Percentiles rank a stretch among this genome's conserved stretches.
These are phyloP conservation scores for Zygnema circumcarinatum DNA, from an alignment of 139 green algal species.

Conservation along the genomic window DNA sequence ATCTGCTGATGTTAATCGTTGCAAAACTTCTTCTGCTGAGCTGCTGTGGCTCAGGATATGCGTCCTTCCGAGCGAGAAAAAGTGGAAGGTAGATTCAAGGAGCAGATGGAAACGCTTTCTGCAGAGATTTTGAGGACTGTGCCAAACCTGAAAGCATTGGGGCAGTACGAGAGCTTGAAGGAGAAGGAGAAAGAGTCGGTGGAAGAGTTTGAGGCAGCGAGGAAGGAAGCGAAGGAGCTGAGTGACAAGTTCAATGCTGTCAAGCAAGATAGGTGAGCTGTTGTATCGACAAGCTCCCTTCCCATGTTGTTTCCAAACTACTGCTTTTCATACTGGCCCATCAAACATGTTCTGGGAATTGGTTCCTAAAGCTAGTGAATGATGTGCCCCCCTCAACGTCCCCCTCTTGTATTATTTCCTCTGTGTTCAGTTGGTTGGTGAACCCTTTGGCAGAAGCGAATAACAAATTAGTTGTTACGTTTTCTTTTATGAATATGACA, in stretches of 20 bases:
- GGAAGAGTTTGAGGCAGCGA: slow-evolving; percentile 75
- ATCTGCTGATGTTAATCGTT: too few species aligned
- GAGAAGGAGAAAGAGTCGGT: slow-evolving; percentile 79
- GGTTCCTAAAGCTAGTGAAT: too few species aligned
- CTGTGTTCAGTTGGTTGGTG: too few species aligned
- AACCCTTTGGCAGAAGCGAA: too few species aligned
- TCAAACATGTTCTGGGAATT: too few species aligned
- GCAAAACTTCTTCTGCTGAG: too few species aligned
- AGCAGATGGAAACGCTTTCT: slow-evolving; percentile 20
- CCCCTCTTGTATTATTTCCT: too few species aligned
- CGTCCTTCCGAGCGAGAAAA: slow-evolving; percentile 28
- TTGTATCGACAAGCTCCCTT: not conserved
- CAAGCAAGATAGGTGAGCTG: slow-evolving; percentile 41
- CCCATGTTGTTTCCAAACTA: not conserved
- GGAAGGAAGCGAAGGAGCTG: slow-evolving; percentile 64
- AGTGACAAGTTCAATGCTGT: slow-evolving; percentile 78
- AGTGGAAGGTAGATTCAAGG: slow-evolving; percentile 25
- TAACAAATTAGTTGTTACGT: too few species aligned
- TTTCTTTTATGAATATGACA: too few species aligned
- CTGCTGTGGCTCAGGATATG: slow-evolving; percentile 44
- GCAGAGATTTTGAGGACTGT: slow-evolving; percentile 57
- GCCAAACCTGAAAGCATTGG: slow-evolving; percentile 90
- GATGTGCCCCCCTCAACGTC: too few species aligned
- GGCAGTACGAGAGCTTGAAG: slow-evolving; percentile 89
- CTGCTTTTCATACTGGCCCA: not conserved